These are phyloP conservation scores for Fusarium transvaalense DNA, from an alignment of 2,329 filamentous ascomycete genomes.

Conservation along the genomic window DNA sequence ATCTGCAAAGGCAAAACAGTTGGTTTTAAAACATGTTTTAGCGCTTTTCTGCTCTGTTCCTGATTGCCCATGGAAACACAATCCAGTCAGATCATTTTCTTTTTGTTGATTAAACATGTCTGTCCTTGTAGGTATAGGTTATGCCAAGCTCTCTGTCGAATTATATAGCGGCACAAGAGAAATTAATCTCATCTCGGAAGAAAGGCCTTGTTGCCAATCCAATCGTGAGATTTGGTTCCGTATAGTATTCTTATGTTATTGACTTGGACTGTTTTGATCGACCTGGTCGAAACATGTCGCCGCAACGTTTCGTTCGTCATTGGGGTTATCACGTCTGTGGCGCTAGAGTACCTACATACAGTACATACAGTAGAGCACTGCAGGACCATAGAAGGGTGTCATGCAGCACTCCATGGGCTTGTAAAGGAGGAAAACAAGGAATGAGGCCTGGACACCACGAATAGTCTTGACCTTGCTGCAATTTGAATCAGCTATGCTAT, in stretches of 20 bases:
- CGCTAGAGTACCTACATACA: constrained; percentile 11
- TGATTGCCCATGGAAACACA: constrained; percentile 33
- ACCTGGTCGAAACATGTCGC: constrained; percentile 14
- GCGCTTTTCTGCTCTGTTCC: neutral
- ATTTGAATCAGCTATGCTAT: constrained; percentile 1
- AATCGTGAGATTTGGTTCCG: neutral
- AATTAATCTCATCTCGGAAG: constrained; percentile 19
- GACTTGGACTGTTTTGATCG: constrained; percentile 24
- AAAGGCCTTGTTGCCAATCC: neutral
- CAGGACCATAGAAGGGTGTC: constrained; percentile 11
- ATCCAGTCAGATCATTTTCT: constrained; percentile 14
- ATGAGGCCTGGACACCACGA: constrained; percentile 7
- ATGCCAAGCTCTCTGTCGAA: constrained; percentile 10
- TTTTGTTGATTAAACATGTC: neutral
- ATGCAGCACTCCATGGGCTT: neutral
- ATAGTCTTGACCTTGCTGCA: neutral
- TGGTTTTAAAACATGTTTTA: constrained; percentile 33
- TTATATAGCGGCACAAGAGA: neutral
- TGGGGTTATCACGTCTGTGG: constrained; percentile 32
- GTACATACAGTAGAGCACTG: neutral
- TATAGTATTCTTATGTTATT: constrained; percentile 12
- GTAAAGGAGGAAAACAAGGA: constrained; percentile 27
- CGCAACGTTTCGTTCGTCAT: constrained; percentile 18
- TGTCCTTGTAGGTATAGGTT: neutral
- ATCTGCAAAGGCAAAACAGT: constrained; percentile 24